Evolutionary conservation across 2,329 filamentous ascomycete genomes (phyloP).

Genomic region (Trichoderma sp.): DNA sequence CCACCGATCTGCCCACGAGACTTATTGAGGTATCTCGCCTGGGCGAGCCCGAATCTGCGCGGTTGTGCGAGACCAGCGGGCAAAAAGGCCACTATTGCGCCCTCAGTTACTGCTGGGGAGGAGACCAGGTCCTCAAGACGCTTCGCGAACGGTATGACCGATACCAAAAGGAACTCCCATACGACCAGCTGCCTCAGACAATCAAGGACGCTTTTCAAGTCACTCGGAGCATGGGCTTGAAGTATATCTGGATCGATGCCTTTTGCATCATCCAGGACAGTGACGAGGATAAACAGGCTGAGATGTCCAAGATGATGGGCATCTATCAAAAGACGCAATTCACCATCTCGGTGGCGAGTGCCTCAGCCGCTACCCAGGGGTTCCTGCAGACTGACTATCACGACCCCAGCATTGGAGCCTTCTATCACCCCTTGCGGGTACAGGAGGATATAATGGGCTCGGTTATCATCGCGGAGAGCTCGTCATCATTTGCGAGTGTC

Average conservation of each 20-base stretch:
- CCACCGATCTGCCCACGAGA: conserved; percentile 6
- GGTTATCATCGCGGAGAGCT: not conserved
- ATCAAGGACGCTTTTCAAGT: conserved; percentile 5
- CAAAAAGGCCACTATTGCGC: conserved; percentile 3
- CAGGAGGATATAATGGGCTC: not conserved
- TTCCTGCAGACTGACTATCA: not conserved
- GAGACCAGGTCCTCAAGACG: not conserved
- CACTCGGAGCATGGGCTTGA: conserved; percentile 4
- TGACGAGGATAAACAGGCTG: conserved; percentile 8
- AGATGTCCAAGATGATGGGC: conserved; percentile 13
- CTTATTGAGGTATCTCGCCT: conserved; percentile 4
- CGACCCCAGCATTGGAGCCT: not conserved
- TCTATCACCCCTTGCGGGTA: not conserved
- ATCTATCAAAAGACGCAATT: conserved; percentile 4
- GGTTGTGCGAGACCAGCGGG: not conserved
- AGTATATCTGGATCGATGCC: conserved; percentile 7
- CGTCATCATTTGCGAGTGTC: not conserved
- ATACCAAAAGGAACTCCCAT: conserved; percentile 10
- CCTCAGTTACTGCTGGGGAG: conserved; percentile 7
- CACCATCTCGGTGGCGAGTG: conserved; percentile 2
- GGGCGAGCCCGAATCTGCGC: conserved; percentile 3
- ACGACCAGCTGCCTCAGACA: not conserved
- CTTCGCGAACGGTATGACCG: not conserved
- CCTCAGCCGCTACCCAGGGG: not conserved
- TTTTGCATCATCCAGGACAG: conserved; percentile 15